Evolutionary conservation across 176 grass and related monocot species (phyloP).

Genomic region (Pontederia crassipes): DNA sequence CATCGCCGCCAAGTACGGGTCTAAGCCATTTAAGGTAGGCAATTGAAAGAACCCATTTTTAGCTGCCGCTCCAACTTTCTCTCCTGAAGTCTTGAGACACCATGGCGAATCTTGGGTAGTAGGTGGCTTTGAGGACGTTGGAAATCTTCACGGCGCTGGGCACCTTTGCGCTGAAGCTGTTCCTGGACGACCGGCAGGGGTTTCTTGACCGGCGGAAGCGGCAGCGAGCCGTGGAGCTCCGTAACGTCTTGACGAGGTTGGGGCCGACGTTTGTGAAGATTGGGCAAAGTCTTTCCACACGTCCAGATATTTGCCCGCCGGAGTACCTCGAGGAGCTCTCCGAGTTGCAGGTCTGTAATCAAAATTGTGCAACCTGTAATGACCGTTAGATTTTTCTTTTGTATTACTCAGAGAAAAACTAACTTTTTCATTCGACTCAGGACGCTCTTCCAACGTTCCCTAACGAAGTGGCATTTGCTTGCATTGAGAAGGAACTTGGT

Average conservation of each 20-base stretch:
- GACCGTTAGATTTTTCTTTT: background rate
- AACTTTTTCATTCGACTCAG: constrained; percentile 27
- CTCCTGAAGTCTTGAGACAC: background rate
- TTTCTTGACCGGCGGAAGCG: constrained; percentile 35
- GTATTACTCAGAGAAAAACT: background rate
- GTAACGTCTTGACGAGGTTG: constrained; percentile 61
- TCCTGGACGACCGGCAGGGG: constrained; percentile 57
- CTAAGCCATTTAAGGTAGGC: constrained; percentile 47
- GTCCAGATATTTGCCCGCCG: constrained; percentile 76
- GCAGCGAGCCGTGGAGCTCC: constrained; percentile 59
- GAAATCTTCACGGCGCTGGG: constrained; percentile 70
- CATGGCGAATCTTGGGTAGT: constrained; percentile 13
- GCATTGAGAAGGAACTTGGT: constrained; percentile 82
- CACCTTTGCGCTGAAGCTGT: constrained; percentile 38
- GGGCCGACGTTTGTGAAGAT: constrained; percentile 99
- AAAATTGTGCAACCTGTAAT: background rate
- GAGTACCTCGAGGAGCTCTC: constrained; percentile 93
- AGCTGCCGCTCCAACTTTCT: no score
- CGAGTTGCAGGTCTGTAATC: constrained; percentile 60
- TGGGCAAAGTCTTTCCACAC: constrained; percentile 81
- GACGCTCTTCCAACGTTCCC: constrained; percentile 96
- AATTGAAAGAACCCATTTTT: background rate
- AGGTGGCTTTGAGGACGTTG: constrained; percentile 55
- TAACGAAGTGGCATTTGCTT: constrained; percentile 73
- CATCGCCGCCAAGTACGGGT: constrained; percentile 60